phyloP scores from a whole-genome alignment of 768 basidiomycete genomes.

The Stropharia rugosoannulata region DNA sequence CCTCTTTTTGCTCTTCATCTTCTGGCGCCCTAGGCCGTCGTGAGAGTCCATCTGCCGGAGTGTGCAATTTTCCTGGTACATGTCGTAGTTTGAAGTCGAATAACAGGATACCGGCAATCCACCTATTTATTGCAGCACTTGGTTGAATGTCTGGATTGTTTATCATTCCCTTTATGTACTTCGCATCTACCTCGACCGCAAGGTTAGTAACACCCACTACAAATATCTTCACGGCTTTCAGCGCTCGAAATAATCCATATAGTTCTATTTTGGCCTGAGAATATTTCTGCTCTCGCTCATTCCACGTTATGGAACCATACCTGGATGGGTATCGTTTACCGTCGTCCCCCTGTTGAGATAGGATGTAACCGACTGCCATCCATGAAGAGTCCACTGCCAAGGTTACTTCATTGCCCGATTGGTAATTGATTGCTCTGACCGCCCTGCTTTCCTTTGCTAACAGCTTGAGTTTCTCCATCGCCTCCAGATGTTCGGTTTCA shows the following conservation, averaged over 20 bases:
- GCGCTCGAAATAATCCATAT: too few relatives aligned
- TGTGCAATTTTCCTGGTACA: slow-evolving; percentile 23
- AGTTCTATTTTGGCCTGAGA: too few relatives aligned
- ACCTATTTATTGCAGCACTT: slow-evolving; percentile 35
- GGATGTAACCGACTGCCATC: slow-evolving; percentile 16
- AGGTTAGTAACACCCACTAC: too few relatives aligned
- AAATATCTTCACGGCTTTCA: too few relatives aligned
- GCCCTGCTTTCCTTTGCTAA: slow-evolving; percentile 6
- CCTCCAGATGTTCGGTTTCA: slow-evolving; percentile 15
- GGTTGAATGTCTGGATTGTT: slow-evolving; percentile 37
- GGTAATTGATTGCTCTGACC: slow-evolving; percentile 15
- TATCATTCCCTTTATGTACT: slow-evolving; percentile 36
- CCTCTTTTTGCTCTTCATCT: slow-evolving; percentile 6
- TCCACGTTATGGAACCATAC: too few relatives aligned
- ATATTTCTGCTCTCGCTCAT: too few relatives aligned
- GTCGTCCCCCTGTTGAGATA: slow-evolving; percentile 14
- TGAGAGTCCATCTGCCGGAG: slow-evolving; percentile 25
- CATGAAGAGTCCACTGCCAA: slow-evolving; percentile 19
- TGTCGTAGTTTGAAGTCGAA: too few relatives aligned
- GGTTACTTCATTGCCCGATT: slow-evolving; percentile 12
- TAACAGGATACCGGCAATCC: slow-evolving; percentile 40
- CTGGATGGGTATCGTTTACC: too few relatives aligned
- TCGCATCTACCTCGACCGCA: slow-evolving; percentile 26
- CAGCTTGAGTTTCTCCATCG: slow-evolving; percentile 13
- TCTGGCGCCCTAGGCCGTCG: slow-evolving; percentile 15